Conservation (phyloP, 495 filamentous ascomycete genomes). For the Aspergillus avenaceus region DNA sequence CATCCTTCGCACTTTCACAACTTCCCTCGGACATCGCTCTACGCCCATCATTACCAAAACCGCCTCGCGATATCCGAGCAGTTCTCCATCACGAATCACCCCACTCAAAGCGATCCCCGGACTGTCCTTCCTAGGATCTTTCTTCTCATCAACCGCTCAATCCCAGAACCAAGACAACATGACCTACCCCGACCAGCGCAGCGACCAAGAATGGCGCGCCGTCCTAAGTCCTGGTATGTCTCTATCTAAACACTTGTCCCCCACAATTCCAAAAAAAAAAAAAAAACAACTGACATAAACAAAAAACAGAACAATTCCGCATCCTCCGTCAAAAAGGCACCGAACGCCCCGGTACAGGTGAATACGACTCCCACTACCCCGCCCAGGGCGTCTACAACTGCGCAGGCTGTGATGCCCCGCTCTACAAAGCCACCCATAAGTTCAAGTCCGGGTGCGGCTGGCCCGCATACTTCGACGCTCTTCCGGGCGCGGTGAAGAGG, state of each 20-base stretch:
- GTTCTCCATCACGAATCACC: constrained; percentile 31
- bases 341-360: constrained; percentile 71
- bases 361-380: constrained; percentile 85
- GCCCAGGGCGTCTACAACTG: constrained; percentile 73
- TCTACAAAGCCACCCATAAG: constrained; percentile 88
- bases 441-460: constrained; percentile 96
- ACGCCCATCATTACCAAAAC: constrained; percentile 24
- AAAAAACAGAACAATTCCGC: constrained; percentile 78
- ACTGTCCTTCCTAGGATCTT: constrained; percentile 71
- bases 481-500: constrained; percentile 82
- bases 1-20: constrained; percentile 47
- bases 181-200: constrained; percentile 77
- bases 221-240: constrained; percentile 68
- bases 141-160: constrained; percentile 62
- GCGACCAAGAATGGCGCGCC: constrained; percentile 81
- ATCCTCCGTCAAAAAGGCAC: constrained; percentile 89
- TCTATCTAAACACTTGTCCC: background rate
- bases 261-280: background rate
- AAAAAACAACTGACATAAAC: constrained; percentile 10
- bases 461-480: constrained; percentile 94
- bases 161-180: constrained; percentile 50
- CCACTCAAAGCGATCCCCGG: constrained; percentile 57
- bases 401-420: constrained; percentile 77
- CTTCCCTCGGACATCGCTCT: constrained; percentile 22
- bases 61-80: no score